Evolutionary conservation across 1,139 yeast species (phyloP), one percentile per base, ranked within the genome.

Genomic region (Hyphopichia wangnamkhiaoensis): DNA sequence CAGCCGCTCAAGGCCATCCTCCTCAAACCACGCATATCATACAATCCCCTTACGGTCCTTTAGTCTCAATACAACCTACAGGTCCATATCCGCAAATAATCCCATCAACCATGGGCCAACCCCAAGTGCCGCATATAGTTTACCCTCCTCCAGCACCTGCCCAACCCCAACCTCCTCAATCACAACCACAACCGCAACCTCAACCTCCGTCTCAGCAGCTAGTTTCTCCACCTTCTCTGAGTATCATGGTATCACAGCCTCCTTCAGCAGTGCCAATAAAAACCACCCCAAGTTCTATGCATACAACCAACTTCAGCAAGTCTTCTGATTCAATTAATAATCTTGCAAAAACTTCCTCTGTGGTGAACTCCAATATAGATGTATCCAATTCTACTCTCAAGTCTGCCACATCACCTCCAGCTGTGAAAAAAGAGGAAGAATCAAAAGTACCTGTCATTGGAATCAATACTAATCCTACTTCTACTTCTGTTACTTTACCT

Each of bases 11-110:
- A 45, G 30, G 41, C 51, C 39, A 31, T 40, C 41, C 46, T 41
- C 37, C 23, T 39, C 41, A 58, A 17, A 25, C 40, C 2, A 18
- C 47, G 3, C 52, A 48, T 24, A 51, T 58, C 33, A 45, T 63
- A 26, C 70, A 63, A 37, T 57, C 67, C 5, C 68, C 68, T 6
- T 67, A 63, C 45, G 71, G 70, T 1, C 67, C 70, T 7, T 43
- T 68, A 32, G 68, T 69, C 2, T 61, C 64, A 26, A 46, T 67
- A 17, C 71, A 65, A 42, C 67, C 71, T 1, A 14, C 27, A 3
- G 24, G 24, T 7, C 24, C 33, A 18, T 13, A 27, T 13, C 26
- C 35, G 4, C 30, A 25, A 17, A 26, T 26, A 17, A 17, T 13
- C 9, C 33, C 33, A 9, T 15, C 23, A 23, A 19, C 33, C 18